Percentiles rank a stretch among this genome's conserved stretches.
Conservation (phyloP, 768 basidiomycete species). For the Lentinula guzmanii region DNA sequence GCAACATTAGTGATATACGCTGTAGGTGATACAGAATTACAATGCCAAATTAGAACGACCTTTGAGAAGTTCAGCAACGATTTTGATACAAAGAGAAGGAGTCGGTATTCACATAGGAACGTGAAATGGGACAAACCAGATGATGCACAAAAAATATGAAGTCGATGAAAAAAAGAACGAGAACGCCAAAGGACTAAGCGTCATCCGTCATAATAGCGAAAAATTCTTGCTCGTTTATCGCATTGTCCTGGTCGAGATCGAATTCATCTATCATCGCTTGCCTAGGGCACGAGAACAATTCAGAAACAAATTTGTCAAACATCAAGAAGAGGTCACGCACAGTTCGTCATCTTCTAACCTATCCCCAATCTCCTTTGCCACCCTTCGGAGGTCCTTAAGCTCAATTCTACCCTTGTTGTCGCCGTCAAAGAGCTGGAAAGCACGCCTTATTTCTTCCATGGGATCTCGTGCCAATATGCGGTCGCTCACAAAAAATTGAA, state of each 20-base stretch:
- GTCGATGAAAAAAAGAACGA: neutral
- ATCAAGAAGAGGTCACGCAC: conserved; percentile 46
- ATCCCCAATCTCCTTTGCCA: conserved; percentile 97
- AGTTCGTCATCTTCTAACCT: conserved; percentile 92
- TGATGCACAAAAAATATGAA: too few relatives aligned
- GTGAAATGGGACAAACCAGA: too few relatives aligned
- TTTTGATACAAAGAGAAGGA: neutral
- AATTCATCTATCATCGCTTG: conserved; percentile 99
- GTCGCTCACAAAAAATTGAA: conserved; percentile 63
- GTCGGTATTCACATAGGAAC: too few relatives aligned
- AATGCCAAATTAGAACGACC: neutral
- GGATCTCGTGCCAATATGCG: conserved; percentile 92
- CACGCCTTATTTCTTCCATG: conserved; percentile 91
- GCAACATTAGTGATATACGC: neutral
- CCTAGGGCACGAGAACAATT: conserved; percentile 32
- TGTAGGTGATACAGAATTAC: neutral
- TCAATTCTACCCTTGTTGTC: conserved; percentile 94
- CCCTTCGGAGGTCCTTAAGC: conserved; percentile 82
- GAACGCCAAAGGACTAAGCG: conserved; percentile 32
- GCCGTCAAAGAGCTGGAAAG: conserved; percentile 96
- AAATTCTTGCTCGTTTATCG: conserved; percentile 96
- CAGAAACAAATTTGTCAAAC: neutral
- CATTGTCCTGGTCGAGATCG: conserved; percentile 96
- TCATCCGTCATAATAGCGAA: conserved; percentile 97
- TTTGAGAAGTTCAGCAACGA: neutral